Evolutionary conservation across 1,284 basidiomycete species (phyloP).

Genomic region (Cryptococcus jaspeensis): DNA sequence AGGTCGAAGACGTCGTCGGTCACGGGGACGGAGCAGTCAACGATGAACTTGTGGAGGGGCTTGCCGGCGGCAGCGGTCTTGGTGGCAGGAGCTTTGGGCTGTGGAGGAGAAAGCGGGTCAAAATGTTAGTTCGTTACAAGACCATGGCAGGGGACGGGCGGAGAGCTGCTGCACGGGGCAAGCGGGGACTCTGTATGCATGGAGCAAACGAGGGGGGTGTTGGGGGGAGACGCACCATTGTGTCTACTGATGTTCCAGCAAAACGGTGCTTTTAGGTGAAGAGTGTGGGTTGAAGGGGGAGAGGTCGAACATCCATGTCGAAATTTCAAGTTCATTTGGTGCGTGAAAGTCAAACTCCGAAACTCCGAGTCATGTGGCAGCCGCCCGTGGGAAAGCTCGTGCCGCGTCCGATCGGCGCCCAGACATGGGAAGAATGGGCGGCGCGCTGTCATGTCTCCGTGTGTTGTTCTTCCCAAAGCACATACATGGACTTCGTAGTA

Average conservation of each 20-base stretch:
- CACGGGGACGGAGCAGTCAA: constrained; percentile 93
- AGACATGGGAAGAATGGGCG: too few species aligned
- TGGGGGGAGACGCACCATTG: constrained; percentile 31
- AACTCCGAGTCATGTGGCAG: too few species aligned
- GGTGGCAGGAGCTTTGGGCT: constrained; percentile 49
- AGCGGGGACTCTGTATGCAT: neutral
- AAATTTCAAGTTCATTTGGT: too few species aligned
- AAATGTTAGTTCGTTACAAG: constrained; percentile 1
- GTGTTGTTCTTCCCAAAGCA: too few species aligned
- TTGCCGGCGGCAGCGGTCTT: constrained; percentile 63
- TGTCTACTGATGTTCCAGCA: constrained; percentile 43
- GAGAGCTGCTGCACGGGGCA: neutral
- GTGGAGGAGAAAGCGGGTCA: neutral
- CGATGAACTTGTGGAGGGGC: constrained; percentile 78
- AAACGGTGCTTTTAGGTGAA: constrained; percentile 35
- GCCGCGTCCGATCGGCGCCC: too few species aligned
- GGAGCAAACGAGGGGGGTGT: neutral
- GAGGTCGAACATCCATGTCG: too few species aligned
- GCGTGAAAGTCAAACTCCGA: too few species aligned
- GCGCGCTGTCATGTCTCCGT: too few species aligned
- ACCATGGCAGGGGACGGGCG: neutral
- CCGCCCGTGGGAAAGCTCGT: too few species aligned
- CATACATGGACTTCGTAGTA: too few species aligned
- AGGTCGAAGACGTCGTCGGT: constrained; percentile 87
- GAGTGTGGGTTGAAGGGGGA: too few species aligned